Evolutionary conservation across 2,329 filamentous ascomycete genomes (phyloP), one percentile per base, ranked within the genome.

Genomic region (Akanthomyces uredinophilus): DNA sequence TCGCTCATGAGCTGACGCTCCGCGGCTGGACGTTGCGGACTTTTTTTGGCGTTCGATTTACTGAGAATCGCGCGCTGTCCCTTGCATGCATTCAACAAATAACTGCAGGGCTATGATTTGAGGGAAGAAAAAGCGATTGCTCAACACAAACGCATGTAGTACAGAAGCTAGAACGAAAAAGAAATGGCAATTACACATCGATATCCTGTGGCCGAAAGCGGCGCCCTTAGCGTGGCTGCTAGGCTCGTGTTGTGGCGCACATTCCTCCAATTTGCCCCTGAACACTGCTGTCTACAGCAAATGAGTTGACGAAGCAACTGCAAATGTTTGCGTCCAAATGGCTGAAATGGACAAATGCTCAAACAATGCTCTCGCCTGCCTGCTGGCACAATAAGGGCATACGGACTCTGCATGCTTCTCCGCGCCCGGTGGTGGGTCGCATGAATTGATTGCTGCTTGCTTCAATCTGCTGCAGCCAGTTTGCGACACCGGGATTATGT

Each of bases 131-230:
- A 14, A 43, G 57, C 29, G 37, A 20, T 16, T 41, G 51, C 32
- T 61, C 59, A 61, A 61, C 59, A 61, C 59, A 61, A 22, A 43
- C 10, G 53, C 39, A 16, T 20, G 14, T 24, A 24, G 27, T n/a
- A 22, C 51, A 16, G 35, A 24, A 10, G 51, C 29, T 22, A 29
- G 10, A 20, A 37, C 7, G 32, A 16, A n/a, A 18, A 56, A 18
- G 18, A 37, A 37, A 49, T 22, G 14, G 14, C 54, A 57, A 53
- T 53, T 29, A 60, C 39, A 52, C 47, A 16, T 52, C 22, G 10
- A 49, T n/a, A 49, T 49, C 18, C 22, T 41, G 41, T 14, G 14
- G 43, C 55, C 55, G 44, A 58, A 50, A 41, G 32, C 55, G 44
- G 55, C 29, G 46, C 24, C 3, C 2, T 49, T 49, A 49, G 46